Evolutionary conservation across 495 filamentous ascomycete genomes (phyloP).

Genomic region (Talaromyces nanjingensis): DNA sequence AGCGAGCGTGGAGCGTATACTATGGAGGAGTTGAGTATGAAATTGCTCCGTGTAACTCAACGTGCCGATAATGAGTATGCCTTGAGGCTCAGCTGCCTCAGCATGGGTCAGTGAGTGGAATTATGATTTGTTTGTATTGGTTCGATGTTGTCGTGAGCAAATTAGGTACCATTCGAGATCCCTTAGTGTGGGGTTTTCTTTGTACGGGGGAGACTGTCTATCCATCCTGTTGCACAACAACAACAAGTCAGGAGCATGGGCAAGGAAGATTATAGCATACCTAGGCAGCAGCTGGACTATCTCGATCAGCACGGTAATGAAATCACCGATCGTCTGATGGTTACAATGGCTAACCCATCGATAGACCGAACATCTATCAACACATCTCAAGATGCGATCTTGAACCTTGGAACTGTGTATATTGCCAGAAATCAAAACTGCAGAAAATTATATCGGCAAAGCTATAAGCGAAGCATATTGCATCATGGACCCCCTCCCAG

Average conservation of each 20-base stretch:
- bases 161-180: too few relatives aligned
- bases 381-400: neutral
- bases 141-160: neutral
- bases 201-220: neutral
- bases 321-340: neutral
- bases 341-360: neutral
- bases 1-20: neutral
- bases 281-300: neutral
- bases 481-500: constrained; percentile 17
- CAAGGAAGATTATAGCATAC: neutral
- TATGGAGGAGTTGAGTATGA: neutral
- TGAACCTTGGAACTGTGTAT: too few relatives aligned
- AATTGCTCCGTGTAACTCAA: neutral
- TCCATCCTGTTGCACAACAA: neutral
- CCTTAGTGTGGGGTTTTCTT: neutral
- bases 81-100: too few relatives aligned
- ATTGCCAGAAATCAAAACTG: neutral
- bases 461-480: neutral
- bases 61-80: neutral
- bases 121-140: neutral
- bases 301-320: neutral
- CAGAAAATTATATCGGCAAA: neutral
- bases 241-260: neutral
- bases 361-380: neutral
- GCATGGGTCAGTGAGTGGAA: neutral